Base-by-base conservation (phyloP, 2,329 filamentous ascomycete species). In the Emergomyces orientalis region DNA sequence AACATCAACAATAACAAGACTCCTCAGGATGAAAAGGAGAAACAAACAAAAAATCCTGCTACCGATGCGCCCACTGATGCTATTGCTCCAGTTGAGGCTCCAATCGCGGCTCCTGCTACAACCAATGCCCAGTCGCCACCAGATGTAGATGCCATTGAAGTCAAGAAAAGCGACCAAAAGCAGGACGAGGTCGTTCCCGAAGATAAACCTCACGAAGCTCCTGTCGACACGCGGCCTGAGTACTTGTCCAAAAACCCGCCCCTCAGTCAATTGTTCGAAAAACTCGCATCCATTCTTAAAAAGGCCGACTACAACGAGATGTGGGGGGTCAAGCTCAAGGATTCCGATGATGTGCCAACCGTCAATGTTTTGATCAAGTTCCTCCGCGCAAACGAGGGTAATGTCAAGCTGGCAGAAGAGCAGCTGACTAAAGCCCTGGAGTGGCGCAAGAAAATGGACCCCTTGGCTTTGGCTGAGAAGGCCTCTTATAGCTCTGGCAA, bases 291-390 rank as follows among this genome's bases (percentile, higher is more conserved):
- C 7, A 83, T 91, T 64, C 75, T 86, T 64, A 76, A 78, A 58
- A 79, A 81, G 64, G 78, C 84, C 60, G 81, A 77, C 19, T 82
- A 96, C 76, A 78, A 78, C 60, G 91, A 97, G 80, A 89, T 97
- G 82, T 97, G 92, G 86, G 92, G 92, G 58, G 86, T 97, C 61
- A 79, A 83, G 39, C 84, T 97, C 54, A 72, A 75, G 63, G 70
- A 73, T 62, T 70, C 69, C 62, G 69, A 77, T 49, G 82, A 91
- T 69, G 81, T 92, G 60, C 89, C 89, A 62, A 91, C 89, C 57
- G 87, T 89, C 72, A 87, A 96, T 69, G 84, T 97, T 60, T 81
- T 97, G 58, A 91, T 96, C 74, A 97, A 97, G 80, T 97, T 92
- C 78, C 84, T 97, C 62, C 90, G 92, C 69, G 93, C 92, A 73